phyloP scores from a whole-genome alignment of 768 basidiomycete species.

The Suillus americanus region DNA sequence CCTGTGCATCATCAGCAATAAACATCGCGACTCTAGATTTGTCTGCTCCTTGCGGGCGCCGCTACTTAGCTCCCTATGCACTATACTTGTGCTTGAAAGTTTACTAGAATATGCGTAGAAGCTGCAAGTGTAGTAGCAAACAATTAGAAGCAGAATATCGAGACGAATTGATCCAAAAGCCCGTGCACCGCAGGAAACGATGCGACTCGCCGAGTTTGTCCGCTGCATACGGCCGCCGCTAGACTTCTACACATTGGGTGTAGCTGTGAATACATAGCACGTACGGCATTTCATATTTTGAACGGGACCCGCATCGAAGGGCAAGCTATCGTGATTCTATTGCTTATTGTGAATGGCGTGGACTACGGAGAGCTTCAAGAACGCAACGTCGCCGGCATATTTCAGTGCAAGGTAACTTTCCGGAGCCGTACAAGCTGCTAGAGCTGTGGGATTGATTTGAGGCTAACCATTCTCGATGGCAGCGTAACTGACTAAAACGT shows the following conservation, averaged over 20 bases:
- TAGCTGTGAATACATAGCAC: background rate
- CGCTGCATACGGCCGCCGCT: background rate
- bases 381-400: background rate
- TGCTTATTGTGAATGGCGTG: background rate
- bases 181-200: background rate
- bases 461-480: background rate
- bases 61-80: background rate
- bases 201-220: background rate
- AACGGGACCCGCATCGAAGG: background rate
- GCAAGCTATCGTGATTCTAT: background rate
- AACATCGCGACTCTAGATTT: background rate
- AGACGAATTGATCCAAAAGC: background rate
- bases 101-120: background rate
- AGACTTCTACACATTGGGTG: background rate
- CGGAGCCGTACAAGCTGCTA: background rate
- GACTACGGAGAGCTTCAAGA: background rate
- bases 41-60: background rate
- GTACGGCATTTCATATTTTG: conserved; percentile 1
- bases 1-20: background rate
- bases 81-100: background rate
- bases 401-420: background rate
- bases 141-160: background rate
- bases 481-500: background rate
- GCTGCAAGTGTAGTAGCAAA: background rate
- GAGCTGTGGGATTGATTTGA: background rate